phyloP scores from a whole-genome alignment of 805 yeast species.

The Danielia oregonensis region DNA sequence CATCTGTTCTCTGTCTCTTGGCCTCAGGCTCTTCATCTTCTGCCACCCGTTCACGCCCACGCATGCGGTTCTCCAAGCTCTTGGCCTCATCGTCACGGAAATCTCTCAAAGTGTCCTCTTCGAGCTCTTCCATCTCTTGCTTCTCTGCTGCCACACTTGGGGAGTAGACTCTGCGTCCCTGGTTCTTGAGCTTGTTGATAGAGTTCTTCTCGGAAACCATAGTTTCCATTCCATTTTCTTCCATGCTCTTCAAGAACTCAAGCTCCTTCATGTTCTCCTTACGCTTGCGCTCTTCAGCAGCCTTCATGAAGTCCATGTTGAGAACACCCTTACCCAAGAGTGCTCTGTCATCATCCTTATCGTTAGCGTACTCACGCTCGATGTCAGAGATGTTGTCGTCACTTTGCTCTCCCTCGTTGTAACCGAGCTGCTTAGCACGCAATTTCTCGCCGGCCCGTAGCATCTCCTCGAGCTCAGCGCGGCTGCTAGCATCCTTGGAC shows the following conservation, averaged over 20 bases:
- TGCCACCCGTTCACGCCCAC: conserved; percentile 5
- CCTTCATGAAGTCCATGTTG: conserved; percentile 93
- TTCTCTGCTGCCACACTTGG: conserved; percentile 51
- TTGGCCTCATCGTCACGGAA: conserved; percentile 48
- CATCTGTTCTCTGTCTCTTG: conserved; percentile 5
- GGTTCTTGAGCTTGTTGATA: conserved; percentile 53
- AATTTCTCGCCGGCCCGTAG: conserved; percentile 79
- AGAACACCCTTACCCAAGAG: conserved; percentile 82
- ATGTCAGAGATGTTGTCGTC: conserved; percentile 50
- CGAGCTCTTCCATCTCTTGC: conserved; percentile 27
- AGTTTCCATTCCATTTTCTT: conserved; percentile 40
- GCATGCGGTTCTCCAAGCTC: conserved; percentile 36
- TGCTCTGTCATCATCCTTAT: conserved; percentile 27
- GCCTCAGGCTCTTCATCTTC: conserved; percentile 20
- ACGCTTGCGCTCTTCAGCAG: conserved; percentile 71
- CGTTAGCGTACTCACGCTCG: conserved; percentile 36
- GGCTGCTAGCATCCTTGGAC: conserved; percentile 76
- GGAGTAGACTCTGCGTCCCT: conserved; percentile 79
- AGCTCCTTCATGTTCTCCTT: conserved; percentile 55
- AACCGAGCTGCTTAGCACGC: conserved; percentile 67
- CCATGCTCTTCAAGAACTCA: conserved; percentile 44
- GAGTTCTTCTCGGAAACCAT: conserved; percentile 33
- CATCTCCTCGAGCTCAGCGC: conserved; percentile 95
- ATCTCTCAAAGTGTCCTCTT: conserved; percentile 31
- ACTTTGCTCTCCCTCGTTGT: conserved; percentile 51